phyloP scores from a whole-genome alignment of 441 rosid species.

The Pelargonium citronellum region DNA sequence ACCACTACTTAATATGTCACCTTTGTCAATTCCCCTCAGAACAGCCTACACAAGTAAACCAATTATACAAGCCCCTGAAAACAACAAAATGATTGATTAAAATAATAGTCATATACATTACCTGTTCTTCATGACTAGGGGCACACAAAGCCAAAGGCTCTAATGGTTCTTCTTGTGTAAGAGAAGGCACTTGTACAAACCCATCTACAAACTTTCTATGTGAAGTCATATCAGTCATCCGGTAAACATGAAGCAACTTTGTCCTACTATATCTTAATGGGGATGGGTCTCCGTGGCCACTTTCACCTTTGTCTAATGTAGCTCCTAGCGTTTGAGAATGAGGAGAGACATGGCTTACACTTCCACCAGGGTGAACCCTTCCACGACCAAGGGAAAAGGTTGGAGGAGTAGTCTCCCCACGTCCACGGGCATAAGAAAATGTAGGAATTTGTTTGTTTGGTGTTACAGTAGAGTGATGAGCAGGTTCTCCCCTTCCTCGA shows the following conservation, averaged over 20 bases:
- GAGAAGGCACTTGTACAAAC: constrained; percentile 65
- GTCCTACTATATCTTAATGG: constrained; percentile 66
- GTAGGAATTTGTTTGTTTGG: constrained; percentile 61
- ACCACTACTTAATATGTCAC: constrained; percentile 77
- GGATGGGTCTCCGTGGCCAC: constrained; percentile 40
- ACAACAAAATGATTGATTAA: constrained; percentile 17
- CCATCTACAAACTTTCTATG: constrained; percentile 41
- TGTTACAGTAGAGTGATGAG: constrained; percentile 46
- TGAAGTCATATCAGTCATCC: constrained; percentile 51
- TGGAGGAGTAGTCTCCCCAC: constrained; percentile 51
- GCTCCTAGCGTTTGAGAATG: constrained; percentile 44
- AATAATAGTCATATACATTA: constrained; percentile 19
- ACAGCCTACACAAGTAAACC: constrained; percentile 40
- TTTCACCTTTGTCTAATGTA: constrained; percentile 47
- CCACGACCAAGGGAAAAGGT: constrained; percentile 66
- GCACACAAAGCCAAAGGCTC: constrained; percentile 78
- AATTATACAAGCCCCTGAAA: constrained; percentile 22
- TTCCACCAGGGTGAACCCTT: constrained; percentile 49
- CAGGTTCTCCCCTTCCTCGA: constrained; percentile 72
- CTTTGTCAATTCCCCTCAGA: constrained; percentile 80
- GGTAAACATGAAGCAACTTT: constrained; percentile 66
- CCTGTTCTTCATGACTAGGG: constrained; percentile 76
- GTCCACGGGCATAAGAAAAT: constrained; percentile 63
- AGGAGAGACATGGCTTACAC: constrained; percentile 31
- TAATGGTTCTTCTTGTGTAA: constrained; percentile 55